Evolutionary conservation across 2,329 filamentous ascomycete genomes (phyloP).

Genomic region (Curvularia spicifera): DNA sequence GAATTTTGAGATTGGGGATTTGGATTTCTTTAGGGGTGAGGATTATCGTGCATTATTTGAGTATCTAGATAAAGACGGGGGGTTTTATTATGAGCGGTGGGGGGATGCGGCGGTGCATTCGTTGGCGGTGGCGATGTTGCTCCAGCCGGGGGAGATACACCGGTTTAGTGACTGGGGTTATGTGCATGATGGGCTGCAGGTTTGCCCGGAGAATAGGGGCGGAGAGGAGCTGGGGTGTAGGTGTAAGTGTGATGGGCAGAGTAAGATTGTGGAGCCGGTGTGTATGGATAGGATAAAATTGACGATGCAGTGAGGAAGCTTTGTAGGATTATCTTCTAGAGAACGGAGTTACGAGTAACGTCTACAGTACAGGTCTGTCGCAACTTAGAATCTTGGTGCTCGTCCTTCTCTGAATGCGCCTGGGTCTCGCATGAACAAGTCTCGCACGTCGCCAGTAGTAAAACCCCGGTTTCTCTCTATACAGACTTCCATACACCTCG

Average conservation of each 20-base stretch:
- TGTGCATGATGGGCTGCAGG: slow-evolving; percentile 55
- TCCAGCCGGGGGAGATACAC: slow-evolving; percentile 84
- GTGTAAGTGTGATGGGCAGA: slow-evolving; percentile 12
- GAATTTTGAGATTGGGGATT: slow-evolving; percentile 93
- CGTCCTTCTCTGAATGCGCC: slow-evolving; percentile 50
- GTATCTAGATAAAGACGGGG: slow-evolving; percentile 62
- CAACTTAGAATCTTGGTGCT: slow-evolving; percentile 1
- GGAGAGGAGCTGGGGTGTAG: background rate
- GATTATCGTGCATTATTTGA: slow-evolving; percentile 92
- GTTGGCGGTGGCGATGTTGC: slow-evolving; percentile 85
- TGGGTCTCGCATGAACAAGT: slow-evolving; percentile 38
- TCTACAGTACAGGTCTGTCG: background rate
- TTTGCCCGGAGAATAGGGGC: slow-evolving; percentile 17
- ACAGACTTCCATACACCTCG: slow-evolving; percentile 18
- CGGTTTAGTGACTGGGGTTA: slow-evolving; percentile 99
- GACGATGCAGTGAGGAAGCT: background rate
- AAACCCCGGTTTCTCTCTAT: slow-evolving; percentile 18
- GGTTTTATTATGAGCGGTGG: slow-evolving; percentile 60
- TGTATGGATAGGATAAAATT: slow-evolving; percentile 11
- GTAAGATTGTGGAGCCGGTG: slow-evolving; percentile 10
- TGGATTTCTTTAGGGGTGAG: slow-evolving; percentile 87
- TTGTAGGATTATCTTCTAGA: background rate
- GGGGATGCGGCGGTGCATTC: slow-evolving; percentile 95
- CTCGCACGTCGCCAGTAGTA: slow-evolving; percentile 17
- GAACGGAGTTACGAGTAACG: background rate